Base-by-base conservation (phyloP, 805 yeast genomes). In the Saccharomycopsis fibuligera region DNA sequence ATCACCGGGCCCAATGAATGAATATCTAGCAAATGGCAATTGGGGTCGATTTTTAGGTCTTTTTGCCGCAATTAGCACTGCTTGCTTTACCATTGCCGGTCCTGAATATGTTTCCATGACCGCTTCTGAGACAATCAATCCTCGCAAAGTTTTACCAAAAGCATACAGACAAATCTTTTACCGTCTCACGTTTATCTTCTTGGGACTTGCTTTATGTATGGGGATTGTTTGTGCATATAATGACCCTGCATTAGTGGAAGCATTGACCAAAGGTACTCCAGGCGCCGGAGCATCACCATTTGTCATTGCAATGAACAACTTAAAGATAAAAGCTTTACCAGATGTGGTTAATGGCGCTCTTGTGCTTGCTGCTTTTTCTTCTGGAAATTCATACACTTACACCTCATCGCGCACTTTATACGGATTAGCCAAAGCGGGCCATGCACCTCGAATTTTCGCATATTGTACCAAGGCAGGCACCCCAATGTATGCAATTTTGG, bases 81-180 rank as follows among this genome's bases (percentile, higher is more conserved):
- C 95, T 5, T 70, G 84, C 25, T 87, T 83, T 62, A 83, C 93
- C 12, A 79, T 85, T 55, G 86, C 86, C 2, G 96, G 95, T 0
- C 95, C 96, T 1, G 96, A 88, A 63, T 84, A 85, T 57, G 76
- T 88, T 31, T 75, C 91, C 1, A 81, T 85, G 85, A 79, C 86
- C 30, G 95, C 95, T 2, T 88, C 95, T 41, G 96, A 88, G 62
- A 79, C 86, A 2, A 68, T 74, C 30, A 70, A 79, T 56, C 95
- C 95, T 8, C 73, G 91, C 45, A 75, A 75, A 47, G 79, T 79
- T 4, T 67, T 88, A 60, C 89, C 93, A n/a, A 73, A 72, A 29
- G 96, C 95, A 0, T 86, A 81, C 68, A 81, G 78, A 55, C 83
- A 83, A 48, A 87, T 87, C 16, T 79, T 86, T 52, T 72, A 73